Percentiles rank a stretch among this genome's conserved stretches.
Evolutionary conservation across 257 asterid species (phyloP).

Genomic region (Gentiana dahurica): DNA sequence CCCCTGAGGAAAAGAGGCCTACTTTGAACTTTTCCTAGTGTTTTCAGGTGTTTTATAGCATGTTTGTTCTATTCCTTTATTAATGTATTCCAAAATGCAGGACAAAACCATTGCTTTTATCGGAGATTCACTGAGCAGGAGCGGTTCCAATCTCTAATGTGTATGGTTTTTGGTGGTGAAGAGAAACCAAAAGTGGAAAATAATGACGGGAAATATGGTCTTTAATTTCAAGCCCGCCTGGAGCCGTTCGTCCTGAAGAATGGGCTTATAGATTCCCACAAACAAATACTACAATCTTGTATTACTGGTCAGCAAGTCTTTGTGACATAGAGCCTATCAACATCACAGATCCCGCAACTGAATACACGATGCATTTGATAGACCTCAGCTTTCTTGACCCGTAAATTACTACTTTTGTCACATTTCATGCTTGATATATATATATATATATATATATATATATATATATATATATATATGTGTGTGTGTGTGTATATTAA

Average conservation of each 20-base stretch:
- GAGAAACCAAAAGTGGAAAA: conserved; percentile 45
- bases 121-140: conserved; percentile 84
- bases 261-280: conserved; percentile 60
- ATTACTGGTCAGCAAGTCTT: conserved; percentile 78
- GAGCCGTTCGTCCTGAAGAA: conserved; percentile 69
- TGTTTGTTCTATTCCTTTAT: conserved; percentile 11
- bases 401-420: too few relatives aligned
- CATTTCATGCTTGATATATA: too few relatives aligned
- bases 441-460: too few relatives aligned
- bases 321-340: conserved; percentile 65
- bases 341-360: conserved; percentile 26
- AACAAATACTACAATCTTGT: conserved; percentile 63
- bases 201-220: conserved; percentile 46
- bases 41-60: not conserved
- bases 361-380: conserved; percentile 69
- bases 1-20: not conserved
- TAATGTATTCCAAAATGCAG: conserved; percentile 51
- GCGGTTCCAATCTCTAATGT: conserved; percentile 77
- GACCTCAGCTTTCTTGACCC: conserved; percentile 43
- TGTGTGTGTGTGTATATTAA: too few relatives aligned
- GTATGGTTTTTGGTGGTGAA: conserved; percentile 65
- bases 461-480: too few relatives aligned
- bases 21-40: not conserved
- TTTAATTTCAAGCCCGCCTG: conserved; percentile 28
- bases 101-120: conserved; percentile 66